phyloP scores from a whole-genome alignment of 768 basidiomycete genomes.

The Lentinus tigrinus region DNA sequence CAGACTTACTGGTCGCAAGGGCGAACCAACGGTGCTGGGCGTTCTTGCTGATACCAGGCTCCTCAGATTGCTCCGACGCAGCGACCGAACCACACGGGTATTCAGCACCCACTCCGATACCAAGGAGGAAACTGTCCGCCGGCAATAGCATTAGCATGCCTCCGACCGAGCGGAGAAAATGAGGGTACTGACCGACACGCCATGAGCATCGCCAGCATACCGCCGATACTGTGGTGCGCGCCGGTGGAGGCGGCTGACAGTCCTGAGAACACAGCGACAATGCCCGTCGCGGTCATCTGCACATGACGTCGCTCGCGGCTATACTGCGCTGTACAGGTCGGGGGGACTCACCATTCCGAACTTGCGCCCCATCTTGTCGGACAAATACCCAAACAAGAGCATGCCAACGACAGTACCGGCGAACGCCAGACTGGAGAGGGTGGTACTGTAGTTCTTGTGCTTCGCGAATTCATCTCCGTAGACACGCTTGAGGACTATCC shows the following conservation, averaged over 20 bases:
- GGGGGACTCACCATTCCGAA: constrained; percentile 70
- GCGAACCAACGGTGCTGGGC: constrained; percentile 87
- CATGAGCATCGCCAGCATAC: constrained; percentile 74
- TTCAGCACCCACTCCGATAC: constrained; percentile 85
- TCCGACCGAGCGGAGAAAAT: neutral
- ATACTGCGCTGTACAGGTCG: neutral
- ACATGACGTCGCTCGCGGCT: constrained; percentile 3
- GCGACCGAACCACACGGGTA: constrained; percentile 91
- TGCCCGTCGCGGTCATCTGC: constrained; percentile 78
- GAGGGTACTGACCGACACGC: constrained; percentile 61
- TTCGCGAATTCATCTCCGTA: constrained; percentile 58
- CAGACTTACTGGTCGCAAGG: constrained; percentile 76
- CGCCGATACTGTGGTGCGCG: constrained; percentile 65
- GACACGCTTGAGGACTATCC: constrained; percentile 63
- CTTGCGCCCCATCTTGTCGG: constrained; percentile 86
- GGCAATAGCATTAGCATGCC: neutral
- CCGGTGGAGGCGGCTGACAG: constrained; percentile 84
- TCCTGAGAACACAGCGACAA: constrained; percentile 81
- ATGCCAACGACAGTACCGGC: constrained; percentile 88
- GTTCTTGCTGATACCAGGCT: constrained; percentile 71
- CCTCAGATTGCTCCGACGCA: constrained; percentile 88
- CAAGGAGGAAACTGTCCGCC: constrained; percentile 70
- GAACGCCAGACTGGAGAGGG: constrained; percentile 71
- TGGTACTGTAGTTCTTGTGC: constrained; percentile 55
- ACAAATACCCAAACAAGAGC: constrained; percentile 78